These are phyloP conservation scores for Phalaenopsis aphrodite DNA, from an alignment of 106 monocot genomes.

Conservation along the genomic window DNA sequence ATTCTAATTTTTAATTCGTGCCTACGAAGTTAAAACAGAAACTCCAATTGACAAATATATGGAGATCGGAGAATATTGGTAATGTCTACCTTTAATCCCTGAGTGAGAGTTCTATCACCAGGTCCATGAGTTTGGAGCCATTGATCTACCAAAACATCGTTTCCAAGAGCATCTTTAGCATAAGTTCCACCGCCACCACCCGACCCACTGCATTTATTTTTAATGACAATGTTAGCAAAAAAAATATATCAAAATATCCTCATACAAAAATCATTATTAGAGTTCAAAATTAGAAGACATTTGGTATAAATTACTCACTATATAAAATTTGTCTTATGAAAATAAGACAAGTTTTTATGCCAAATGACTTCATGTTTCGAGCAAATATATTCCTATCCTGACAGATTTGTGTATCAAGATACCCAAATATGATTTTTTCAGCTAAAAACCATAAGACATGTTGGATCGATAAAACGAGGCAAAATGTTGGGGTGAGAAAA, in stretches of 20 bases:
- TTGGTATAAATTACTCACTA: too few relatives aligned
- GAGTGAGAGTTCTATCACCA: constrained; percentile 83
- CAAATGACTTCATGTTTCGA: too few relatives aligned
- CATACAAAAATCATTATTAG: too few relatives aligned
- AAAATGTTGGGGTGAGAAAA: background rate
- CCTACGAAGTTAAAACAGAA: background rate
- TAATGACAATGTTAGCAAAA: background rate
- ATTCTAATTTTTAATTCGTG: background rate
- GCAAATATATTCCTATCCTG: too few relatives aligned
- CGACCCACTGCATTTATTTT: constrained; percentile 40
- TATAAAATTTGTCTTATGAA: too few relatives aligned
- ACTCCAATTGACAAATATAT: background rate
- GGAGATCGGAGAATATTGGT: background rate
- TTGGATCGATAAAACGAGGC: background rate
- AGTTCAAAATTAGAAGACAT: background rate
- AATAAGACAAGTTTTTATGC: too few relatives aligned
- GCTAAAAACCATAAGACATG: too few relatives aligned
- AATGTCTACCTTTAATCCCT: constrained; percentile 67
- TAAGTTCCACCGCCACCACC: constrained; percentile 44
- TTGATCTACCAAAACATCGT: constrained; percentile 46
- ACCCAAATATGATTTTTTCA: too few relatives aligned
- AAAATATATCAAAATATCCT: background rate
- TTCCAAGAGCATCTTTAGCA: constrained; percentile 93
- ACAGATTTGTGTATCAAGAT: too few relatives aligned
- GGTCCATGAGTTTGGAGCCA: constrained; percentile 92